Evolutionary conservation across 2,329 filamentous ascomycete genomes (phyloP).

Genomic region (Emericellopsis cladophorae): DNA sequence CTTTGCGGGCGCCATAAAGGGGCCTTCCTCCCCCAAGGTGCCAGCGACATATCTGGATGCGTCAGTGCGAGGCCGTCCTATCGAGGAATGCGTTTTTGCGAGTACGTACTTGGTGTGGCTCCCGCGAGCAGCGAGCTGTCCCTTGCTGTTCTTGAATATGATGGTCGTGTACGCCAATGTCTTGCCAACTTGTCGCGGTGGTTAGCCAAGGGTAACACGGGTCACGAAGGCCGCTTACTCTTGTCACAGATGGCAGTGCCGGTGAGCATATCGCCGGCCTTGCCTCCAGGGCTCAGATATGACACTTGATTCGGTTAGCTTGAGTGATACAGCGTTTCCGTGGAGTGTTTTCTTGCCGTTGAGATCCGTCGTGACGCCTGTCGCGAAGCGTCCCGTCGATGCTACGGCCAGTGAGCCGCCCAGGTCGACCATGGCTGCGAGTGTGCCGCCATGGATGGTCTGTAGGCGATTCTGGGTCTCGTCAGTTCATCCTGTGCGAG

Average conservation of each 20-base stretch:
- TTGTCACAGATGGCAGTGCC: conserved; percentile 48
- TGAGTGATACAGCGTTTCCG: background rate
- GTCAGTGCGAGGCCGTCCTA: background rate
- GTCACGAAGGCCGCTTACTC: conserved; percentile 24
- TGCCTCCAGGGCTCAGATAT: conserved; percentile 46
- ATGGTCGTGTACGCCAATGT: conserved; percentile 50
- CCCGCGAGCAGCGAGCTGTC: conserved; percentile 46
- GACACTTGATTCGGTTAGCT: conserved; percentile 32
- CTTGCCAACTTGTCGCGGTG: conserved; percentile 37
- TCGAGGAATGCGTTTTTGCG: conserved; percentile 6
- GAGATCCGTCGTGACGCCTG: conserved; percentile 52
- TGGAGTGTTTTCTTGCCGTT: conserved; percentile 30
- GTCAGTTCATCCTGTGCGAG: background rate
- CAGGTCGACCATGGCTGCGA: conserved; percentile 62
- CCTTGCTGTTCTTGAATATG: conserved; percentile 44
- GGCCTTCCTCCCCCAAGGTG: conserved; percentile 21
- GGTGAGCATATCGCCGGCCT: conserved; percentile 40
- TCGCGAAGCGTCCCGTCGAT: conserved; percentile 48
- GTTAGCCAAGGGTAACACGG: background rate
- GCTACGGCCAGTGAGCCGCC: conserved; percentile 54
- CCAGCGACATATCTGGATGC: conserved; percentile 28
- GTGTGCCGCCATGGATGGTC: conserved; percentile 67
- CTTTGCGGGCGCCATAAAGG: conserved; percentile 21
- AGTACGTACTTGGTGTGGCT: conserved; percentile 49
- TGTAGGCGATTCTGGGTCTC: conserved; percentile 54